Percentiles rank a stretch among this genome's conserved stretches.
Evolutionary conservation across 345 rosid species (phyloP).

Genomic region (Laguncularia racemosa): DNA sequence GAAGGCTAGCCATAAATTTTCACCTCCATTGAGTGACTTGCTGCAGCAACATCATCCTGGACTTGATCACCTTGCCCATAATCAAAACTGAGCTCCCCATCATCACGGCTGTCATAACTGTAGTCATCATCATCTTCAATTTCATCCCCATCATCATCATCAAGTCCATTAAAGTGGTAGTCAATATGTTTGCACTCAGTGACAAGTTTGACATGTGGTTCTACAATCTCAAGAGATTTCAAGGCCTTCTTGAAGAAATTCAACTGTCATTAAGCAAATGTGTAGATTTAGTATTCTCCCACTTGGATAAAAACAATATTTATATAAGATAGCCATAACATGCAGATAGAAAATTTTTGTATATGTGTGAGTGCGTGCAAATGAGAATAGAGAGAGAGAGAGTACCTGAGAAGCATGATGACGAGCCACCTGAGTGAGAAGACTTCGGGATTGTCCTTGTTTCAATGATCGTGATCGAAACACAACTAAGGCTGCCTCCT

Average conservation of each 20-base stretch:
- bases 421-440: constrained; percentile 92
- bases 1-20: constrained; percentile 8
- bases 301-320: not conserved
- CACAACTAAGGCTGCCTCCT: constrained; percentile 80
- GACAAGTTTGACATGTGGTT: constrained; percentile 63
- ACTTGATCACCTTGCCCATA: constrained; percentile 43
- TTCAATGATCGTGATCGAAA: constrained; percentile 89
- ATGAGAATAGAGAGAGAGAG: too few relatives aligned
- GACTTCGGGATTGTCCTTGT: constrained; percentile 94
- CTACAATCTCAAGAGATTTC: constrained; percentile 71
- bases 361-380: too few relatives aligned
- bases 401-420: constrained; percentile 99
- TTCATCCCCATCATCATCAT: constrained; percentile 54
- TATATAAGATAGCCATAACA: too few relatives aligned
- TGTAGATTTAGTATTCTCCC: constrained; percentile 1
- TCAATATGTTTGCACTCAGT: constrained; percentile 76
- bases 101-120: constrained; percentile 42
- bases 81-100: constrained; percentile 85
- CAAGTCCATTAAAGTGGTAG: constrained; percentile 75
- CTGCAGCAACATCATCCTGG: constrained; percentile 33
- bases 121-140: constrained; percentile 31
- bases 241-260: constrained; percentile 79
- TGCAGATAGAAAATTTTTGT: too few relatives aligned
- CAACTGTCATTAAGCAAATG: constrained; percentile 45
- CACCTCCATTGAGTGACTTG: constrained; percentile 59